Percentiles rank a stretch among this genome's conserved stretches.
phyloP scores from a whole-genome alignment of 164 flowering plant species.

The Euptelea pleiosperma region DNA sequence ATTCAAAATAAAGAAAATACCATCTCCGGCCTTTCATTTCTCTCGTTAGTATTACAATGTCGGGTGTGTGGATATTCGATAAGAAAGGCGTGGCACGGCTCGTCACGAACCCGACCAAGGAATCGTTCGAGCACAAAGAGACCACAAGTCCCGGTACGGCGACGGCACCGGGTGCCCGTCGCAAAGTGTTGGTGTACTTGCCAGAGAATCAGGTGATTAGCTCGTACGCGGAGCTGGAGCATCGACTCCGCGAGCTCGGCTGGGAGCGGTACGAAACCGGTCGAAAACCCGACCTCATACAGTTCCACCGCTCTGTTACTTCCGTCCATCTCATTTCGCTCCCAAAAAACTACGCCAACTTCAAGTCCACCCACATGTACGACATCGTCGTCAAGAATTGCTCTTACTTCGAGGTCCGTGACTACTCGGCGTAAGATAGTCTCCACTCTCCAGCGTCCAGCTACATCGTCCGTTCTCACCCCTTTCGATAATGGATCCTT shows the following conservation, averaged over 20 bases:
- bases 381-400: slow-evolving; percentile 66
- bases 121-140: slow-evolving; percentile 41
- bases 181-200: slow-evolving; percentile 40
- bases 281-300: slow-evolving; percentile 29
- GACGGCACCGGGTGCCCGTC: slow-evolving; percentile 57
- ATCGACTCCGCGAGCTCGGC: slow-evolving; percentile 39
- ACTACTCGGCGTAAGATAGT: slow-evolving; percentile 16
- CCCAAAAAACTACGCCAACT: slow-evolving; percentile 33
- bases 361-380: slow-evolving; percentile 48
- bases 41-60: slow-evolving; percentile 22
- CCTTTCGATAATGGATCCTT: no score
- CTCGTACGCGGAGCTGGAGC: slow-evolving; percentile 44
- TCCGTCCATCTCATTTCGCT: slow-evolving; percentile 43
- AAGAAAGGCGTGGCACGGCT: slow-evolving; percentile 50
- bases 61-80: slow-evolving; percentile 57
- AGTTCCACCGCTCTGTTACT: slow-evolving; percentile 38
- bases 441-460: no score
- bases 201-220: slow-evolving; percentile 41
- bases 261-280: slow-evolving; percentile 38
- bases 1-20: no score
- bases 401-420: slow-evolving; percentile 52
- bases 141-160: slow-evolving; percentile 38
- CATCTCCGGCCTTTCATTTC: background rate
- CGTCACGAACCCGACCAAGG: slow-evolving; percentile 43
- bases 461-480: no score